These are phyloP conservation scores for Clarkia xantiana DNA, from an alignment of 345 rosid genomes.

Conservation along the genomic window DNA sequence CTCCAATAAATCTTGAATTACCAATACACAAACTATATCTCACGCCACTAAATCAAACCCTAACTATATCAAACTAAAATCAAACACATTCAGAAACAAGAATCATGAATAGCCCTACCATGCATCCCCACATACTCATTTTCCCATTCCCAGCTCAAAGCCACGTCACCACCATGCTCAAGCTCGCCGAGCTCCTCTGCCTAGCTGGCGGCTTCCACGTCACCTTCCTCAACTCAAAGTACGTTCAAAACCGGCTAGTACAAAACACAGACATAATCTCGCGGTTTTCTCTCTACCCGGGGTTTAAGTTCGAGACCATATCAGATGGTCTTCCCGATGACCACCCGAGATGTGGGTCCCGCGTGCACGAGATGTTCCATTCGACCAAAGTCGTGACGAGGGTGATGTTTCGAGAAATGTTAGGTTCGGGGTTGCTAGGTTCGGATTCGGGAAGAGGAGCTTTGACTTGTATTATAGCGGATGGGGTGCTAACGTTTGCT, in stretches of 20 bases:
- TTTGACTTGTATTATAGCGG: slow-evolving; percentile 22
- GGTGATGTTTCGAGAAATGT: slow-evolving; percentile 10
- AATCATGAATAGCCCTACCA: no score
- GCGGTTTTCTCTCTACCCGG: slow-evolving; percentile 18
- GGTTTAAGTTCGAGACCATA: slow-evolving; percentile 19
- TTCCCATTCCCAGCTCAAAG: slow-evolving; percentile 52
- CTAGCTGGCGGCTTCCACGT: slow-evolving; percentile 31
- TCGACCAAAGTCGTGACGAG: slow-evolving; percentile 6
- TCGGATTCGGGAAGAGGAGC: slow-evolving; percentile 2
- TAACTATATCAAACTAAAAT: no score
- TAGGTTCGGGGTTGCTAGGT: slow-evolving; percentile 4
- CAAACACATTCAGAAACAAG: no score
- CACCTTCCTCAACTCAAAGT: slow-evolving; percentile 40
- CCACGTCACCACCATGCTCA: slow-evolving; percentile 59
- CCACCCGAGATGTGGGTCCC: slow-evolving; percentile 9
- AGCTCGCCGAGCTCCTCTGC: slow-evolving; percentile 42
- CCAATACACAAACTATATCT: no score
- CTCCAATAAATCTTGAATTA: no score
- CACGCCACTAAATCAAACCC: no score
- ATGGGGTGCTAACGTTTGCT: slow-evolving; percentile 19
- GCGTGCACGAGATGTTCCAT: slow-evolving; percentile 10
- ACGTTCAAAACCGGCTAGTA: slow-evolving; percentile 17
- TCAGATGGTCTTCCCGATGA: slow-evolving; percentile 23
- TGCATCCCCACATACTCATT: slow-evolving; percentile 27
- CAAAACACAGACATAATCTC: slow-evolving; percentile 13